A percentile compares a stretch with the other conserved stretches of the same genome.
phyloP scores from a whole-genome alignment of 441 rosid genomes.

The Bruguiera hainesii region DNA sequence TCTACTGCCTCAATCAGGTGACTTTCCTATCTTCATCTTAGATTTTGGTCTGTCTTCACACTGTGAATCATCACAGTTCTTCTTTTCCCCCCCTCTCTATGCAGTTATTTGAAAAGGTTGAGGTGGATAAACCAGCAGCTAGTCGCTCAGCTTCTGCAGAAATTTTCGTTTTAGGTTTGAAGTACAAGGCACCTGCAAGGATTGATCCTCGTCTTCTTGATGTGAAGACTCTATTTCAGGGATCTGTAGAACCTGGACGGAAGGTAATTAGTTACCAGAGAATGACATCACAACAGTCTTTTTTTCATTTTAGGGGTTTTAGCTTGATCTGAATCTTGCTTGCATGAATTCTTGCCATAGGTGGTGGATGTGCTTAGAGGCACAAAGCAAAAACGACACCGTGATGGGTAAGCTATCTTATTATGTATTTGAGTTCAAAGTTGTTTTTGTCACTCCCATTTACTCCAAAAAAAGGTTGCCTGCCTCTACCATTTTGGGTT shows the following conservation, averaged over 20 bases:
- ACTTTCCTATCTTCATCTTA: neutral
- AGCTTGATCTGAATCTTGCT: slow-evolving; percentile 3
- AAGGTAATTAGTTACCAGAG: slow-evolving; percentile 35
- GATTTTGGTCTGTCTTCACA: neutral
- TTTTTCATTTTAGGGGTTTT: neutral
- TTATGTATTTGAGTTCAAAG: neutral
- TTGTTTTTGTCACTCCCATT: slow-evolving; percentile 1
- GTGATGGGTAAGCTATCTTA: slow-evolving; percentile 61
- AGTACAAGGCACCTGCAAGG: slow-evolving; percentile 83
- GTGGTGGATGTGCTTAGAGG: slow-evolving; percentile 72
- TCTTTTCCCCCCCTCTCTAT: neutral
- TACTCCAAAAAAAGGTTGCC: neutral
- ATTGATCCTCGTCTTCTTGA: slow-evolving; percentile 91
- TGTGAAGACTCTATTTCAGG: slow-evolving; percentile 68
- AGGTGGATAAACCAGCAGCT: slow-evolving; percentile 87
- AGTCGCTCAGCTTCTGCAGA: slow-evolving; percentile 93
- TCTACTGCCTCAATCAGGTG: slow-evolving; percentile 77
- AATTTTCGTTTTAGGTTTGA: slow-evolving; percentile 70
- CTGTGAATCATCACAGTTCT: slow-evolving; percentile 4
- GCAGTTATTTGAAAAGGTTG: slow-evolving; percentile 89
- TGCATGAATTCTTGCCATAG: slow-evolving; percentile 33
- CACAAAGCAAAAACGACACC: slow-evolving; percentile 73
- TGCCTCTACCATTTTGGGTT: neutral
- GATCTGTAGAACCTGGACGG: slow-evolving; percentile 50
- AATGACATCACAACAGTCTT: neutral